phyloP scores from a whole-genome alignment of 768 basidiomycete species.

The Tulasnella sp. region DNA sequence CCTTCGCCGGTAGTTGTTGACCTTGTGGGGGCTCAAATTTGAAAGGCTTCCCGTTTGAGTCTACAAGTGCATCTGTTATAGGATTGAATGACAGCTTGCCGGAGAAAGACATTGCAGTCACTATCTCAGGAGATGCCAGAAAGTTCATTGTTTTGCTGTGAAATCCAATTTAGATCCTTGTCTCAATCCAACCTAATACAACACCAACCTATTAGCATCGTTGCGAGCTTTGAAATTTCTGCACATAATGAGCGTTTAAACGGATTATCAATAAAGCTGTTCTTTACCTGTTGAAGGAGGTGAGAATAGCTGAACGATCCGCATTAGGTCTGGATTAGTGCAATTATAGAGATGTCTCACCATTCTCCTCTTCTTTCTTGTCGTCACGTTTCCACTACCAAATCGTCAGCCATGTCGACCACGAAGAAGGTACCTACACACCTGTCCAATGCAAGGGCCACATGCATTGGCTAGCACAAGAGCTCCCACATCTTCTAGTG shows the following conservation, averaged over 20 bases:
- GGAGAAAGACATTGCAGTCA: slow-evolving; percentile 95
- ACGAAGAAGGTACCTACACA: slow-evolving; percentile 23
- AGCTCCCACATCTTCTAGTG: slow-evolving; percentile 81
- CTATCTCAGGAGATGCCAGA: slow-evolving; percentile 90
- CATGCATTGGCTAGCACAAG: slow-evolving; percentile 94
- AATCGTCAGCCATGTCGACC: too few relatives aligned
- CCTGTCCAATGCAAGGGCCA: slow-evolving; percentile 96
- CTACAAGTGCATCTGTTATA: slow-evolving; percentile 52
- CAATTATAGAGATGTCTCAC: slow-evolving; percentile 32
- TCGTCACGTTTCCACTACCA: slow-evolving; percentile 70
- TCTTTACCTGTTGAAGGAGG: slow-evolving; percentile 83
- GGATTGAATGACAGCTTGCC: slow-evolving; percentile 93
- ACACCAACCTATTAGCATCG: slow-evolving; percentile 80
- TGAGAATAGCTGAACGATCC: slow-evolving; percentile 60
- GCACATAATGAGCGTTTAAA: slow-evolving; percentile 8
- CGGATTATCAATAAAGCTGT: slow-evolving; percentile 9
- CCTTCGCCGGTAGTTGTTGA: slow-evolving; percentile 65
- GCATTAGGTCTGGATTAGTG: not conserved
- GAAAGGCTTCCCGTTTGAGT: slow-evolving; percentile 65
- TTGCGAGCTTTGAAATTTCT: slow-evolving; percentile 88
- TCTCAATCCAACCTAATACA: too few relatives aligned
- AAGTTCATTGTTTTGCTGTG: slow-evolving; percentile 60
- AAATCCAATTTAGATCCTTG: too few relatives aligned
- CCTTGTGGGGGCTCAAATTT: slow-evolving; percentile 76
- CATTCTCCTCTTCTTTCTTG: slow-evolving; percentile 80